phyloP scores from a whole-genome alignment of 176 grass and related monocot genomes.

The Triticum urartu region DNA sequence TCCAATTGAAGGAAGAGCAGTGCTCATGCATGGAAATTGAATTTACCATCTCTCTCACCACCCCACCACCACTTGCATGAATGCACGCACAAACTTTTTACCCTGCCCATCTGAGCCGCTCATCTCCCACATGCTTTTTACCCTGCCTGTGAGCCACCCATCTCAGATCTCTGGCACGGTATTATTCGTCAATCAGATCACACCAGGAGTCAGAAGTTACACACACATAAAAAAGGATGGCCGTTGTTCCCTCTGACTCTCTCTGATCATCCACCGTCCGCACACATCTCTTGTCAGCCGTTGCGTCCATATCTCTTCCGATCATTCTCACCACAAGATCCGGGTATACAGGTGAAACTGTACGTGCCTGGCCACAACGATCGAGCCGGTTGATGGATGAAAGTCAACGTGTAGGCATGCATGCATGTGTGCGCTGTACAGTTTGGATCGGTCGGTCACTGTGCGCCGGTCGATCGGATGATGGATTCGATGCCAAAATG shows the following conservation, averaged over 20 bases:
- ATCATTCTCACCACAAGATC: neutral
- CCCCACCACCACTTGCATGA: no score
- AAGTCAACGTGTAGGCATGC: neutral
- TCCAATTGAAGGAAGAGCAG: no score
- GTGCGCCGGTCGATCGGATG: neutral
- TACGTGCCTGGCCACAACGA: neutral
- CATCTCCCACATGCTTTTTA: neutral
- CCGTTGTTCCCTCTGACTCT: neutral
- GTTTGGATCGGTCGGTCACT: neutral
- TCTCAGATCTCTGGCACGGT: neutral
- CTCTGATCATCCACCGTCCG: neutral
- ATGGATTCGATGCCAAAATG: neutral
- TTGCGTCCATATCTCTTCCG: neutral
- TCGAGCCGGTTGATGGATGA: neutral
- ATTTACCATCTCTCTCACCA: no score
- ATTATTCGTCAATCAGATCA: neutral
- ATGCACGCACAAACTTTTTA: no score
- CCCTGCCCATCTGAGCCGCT: no score
- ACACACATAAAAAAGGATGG: neutral
- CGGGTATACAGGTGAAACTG: neutral
- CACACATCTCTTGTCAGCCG: neutral
- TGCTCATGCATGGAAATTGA: no score
- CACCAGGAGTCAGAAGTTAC: neutral
- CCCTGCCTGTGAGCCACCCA: neutral
- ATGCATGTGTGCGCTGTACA: neutral